A percentile compares a stretch with the other conserved stretches of the same genome.
phyloP scores from a whole-genome alignment of 805 yeast species.

The Tetrapisispora phaffii region DNA sequence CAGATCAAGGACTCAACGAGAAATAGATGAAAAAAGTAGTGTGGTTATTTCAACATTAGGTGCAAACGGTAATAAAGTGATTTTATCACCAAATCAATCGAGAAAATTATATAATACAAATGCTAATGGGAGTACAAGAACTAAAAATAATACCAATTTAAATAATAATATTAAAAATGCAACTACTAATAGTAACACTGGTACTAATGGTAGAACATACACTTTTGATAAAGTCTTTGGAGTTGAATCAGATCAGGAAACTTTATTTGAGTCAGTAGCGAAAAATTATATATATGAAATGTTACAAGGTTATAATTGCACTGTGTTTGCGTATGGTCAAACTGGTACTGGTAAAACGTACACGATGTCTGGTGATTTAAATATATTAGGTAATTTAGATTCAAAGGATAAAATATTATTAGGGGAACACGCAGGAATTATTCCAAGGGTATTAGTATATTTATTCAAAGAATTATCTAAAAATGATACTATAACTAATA shows the following conservation, averaged over 20 bases:
- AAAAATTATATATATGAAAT: constrained; percentile 45
- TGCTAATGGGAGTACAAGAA: too few relatives aligned
- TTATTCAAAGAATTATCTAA: constrained; percentile 43
- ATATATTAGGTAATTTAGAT: constrained; percentile 30
- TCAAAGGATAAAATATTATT: constrained; percentile 21
- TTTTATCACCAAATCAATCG: constrained; percentile 27
- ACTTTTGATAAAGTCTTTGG: constrained; percentile 74
- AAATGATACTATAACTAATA: too few relatives aligned
- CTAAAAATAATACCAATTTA: background rate
- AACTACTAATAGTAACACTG: constrained; percentile 8
- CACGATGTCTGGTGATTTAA: constrained; percentile 61
- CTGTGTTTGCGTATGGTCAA: constrained; percentile 79
- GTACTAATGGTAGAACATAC: constrained; percentile 36
- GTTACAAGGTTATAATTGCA: constrained; percentile 73
- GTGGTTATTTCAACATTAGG: constrained; percentile 46
- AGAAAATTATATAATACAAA: background rate
- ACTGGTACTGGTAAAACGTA: constrained; percentile 82
- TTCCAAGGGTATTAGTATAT: constrained; percentile 47
- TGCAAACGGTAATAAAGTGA: constrained; percentile 36
- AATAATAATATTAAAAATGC: background rate
- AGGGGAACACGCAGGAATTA: constrained; percentile 47
- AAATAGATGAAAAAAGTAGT: constrained; percentile 43
- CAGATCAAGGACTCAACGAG: constrained; percentile 46
- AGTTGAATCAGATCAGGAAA: constrained; percentile 64
- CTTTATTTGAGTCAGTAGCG: constrained; percentile 57